phyloP scores from a whole-genome alignment of 208 protist genomes.

The Acanthamoeba royreba region DNA sequence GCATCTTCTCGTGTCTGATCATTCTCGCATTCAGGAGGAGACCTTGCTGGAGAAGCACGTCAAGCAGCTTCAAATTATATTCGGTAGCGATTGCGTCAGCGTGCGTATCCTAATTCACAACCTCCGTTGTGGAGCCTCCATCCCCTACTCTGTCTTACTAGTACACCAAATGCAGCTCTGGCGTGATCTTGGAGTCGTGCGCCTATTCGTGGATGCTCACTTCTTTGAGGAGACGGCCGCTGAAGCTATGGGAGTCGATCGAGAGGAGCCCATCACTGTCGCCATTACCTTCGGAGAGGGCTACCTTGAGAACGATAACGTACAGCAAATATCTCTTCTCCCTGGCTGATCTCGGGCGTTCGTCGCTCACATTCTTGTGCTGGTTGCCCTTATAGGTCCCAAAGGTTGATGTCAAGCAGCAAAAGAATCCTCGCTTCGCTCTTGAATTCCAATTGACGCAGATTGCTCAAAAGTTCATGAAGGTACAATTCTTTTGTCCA shows the following conservation, averaged over 20 bases:
- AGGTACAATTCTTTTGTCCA: not conserved
- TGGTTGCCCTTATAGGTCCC: too few species aligned
- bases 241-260: not conserved
- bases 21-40: not conserved
- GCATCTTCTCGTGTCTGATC: not conserved
- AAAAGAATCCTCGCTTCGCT: not conserved
- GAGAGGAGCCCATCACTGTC: not conserved
- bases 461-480: not conserved
- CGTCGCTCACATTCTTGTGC: too few species aligned
- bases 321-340: too few species aligned
- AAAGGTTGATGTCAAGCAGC: not conserved
- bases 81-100: not conserved
- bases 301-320: not conserved
- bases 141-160: not conserved
- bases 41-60: constrained; percentile 19
- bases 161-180: not conserved
- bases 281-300: not conserved
- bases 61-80: not conserved
- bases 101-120: too few species aligned
- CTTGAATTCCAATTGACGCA: constrained; percentile 8
- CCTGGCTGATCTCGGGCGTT: too few species aligned
- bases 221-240: not conserved
- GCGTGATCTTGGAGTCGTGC: not conserved
- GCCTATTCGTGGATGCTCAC: not conserved
- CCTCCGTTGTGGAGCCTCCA: not conserved